Base-by-base conservation (phyloP, 805 yeast genomes). In the Yamadazyma laniorum region DNA sequence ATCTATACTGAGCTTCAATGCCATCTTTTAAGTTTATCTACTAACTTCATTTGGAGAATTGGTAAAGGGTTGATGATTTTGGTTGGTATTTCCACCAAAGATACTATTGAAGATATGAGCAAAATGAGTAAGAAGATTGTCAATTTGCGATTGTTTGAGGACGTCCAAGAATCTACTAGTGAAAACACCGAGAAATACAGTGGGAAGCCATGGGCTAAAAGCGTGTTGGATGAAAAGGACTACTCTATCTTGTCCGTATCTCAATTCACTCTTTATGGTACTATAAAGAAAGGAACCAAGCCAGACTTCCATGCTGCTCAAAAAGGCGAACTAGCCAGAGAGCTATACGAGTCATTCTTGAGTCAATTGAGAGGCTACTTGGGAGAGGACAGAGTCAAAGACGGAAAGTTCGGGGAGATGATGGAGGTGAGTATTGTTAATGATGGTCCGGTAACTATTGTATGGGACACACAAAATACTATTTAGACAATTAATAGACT, bases 251-350 rank as follows among this genome's bases (percentile, higher is more conserved):
- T 93, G 6, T 83, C 95, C 2, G 91, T 93, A 1, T 87, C 96
- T 2, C 99, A 93, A 56, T 93, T 93, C 64, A 93, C 99, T 0
- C 67, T 93, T 28, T 79, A 83, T 58, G 99, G 88, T 0, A 83
- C 76, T 29, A 77, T 93, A 15, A 84, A 79, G 48, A 93, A 93
- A 58, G 98, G 97, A 9, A 74, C 96, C 1, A 91, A 91, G 55
- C 98, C 99, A 0, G 96, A 93, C 55, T 88, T 93, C 60, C 98
- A 91, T 55, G 68, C 69, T 43, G 98, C 98, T 0, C 95, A 90
- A 41, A 86, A 83, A 59, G 96, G 96, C 14, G 71, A 61, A 37
- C 54, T 55, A 5, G 84, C 85, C 3, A 49, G 56, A 6, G 69
- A 55, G 27, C 56, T 78, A 35, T 82, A 80, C 67, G 70, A 79